Conservation (phyloP, 352 stramenopile species). For the Aphanomyces cochlioides region DNA sequence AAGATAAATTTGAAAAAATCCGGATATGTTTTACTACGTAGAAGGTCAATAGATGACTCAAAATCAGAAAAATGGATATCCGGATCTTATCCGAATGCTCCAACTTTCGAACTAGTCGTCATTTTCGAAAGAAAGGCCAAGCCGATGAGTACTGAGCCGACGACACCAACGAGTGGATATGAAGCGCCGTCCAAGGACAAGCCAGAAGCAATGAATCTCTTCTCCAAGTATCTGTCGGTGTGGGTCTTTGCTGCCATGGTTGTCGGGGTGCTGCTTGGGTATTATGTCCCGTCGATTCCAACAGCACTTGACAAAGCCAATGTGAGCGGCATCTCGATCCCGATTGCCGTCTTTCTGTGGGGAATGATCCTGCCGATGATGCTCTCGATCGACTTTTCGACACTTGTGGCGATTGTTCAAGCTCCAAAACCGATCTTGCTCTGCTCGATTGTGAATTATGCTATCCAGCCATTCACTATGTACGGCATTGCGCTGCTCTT, state of each 20-base stretch:
- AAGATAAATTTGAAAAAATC: too few relatives aligned
- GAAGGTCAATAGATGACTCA: too few relatives aligned
- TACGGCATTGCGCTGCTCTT: constrained; percentile 35
- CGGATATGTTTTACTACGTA: too few relatives aligned
- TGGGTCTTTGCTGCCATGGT: constrained; percentile 48
- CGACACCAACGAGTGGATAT: too few relatives aligned
- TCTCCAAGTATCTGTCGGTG: constrained; percentile 53
- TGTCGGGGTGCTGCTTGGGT: constrained; percentile 27
- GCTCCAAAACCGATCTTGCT: constrained; percentile 30
- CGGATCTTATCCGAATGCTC: too few relatives aligned
- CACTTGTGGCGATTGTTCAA: constrained; percentile 12
- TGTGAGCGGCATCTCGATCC: constrained; percentile 31
- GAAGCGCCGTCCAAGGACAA: too few relatives aligned
- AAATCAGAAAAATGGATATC: too few relatives aligned
- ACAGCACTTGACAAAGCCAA: constrained; percentile 30
- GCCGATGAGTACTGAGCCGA: too few relatives aligned
- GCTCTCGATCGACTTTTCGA: constrained; percentile 36
- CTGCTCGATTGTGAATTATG: constrained; percentile 34
- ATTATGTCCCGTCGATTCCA: constrained; percentile 32
- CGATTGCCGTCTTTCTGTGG: constrained; percentile 36
- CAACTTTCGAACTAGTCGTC: too few relatives aligned
- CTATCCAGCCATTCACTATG: constrained; percentile 37
- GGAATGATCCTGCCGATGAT: constrained; percentile 40
- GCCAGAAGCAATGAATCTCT: constrained; percentile 35
- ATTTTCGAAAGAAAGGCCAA: too few relatives aligned